Evolutionary conservation across 140 eudicot species (phyloP), one percentile per base, ranked within the genome.

Genomic region (Stevia rebaudiana): DNA sequence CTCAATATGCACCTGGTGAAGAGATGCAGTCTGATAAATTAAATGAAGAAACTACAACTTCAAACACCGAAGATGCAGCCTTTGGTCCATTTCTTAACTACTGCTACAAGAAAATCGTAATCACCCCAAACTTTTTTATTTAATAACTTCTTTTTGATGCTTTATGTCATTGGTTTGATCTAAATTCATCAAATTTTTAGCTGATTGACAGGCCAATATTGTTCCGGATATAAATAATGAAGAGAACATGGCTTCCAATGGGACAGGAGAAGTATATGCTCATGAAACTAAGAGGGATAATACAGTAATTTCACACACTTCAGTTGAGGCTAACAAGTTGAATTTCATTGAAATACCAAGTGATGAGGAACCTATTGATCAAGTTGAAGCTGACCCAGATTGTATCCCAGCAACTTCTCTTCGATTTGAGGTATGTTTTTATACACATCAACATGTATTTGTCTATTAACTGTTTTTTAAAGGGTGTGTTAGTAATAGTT

Each of bases 351-450:
- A 61, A 60, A 64, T 59, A 23, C n/a, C 53, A 33, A 67, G 60
- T 35, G 78, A 66, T 15, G 64, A 18, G 33, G 67, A 70, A 51
- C 59, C 75, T 68, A 56, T 44, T 59, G 74, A 61, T 24, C 65
- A 67, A 71, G 69, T 24, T 77, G 80, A 77, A 68, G 67, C 68
- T 43, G 78, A 68, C 43, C 60, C 69, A 16, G 53, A 70, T 60
- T 76, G 63, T 71, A 59, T 78, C 49, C 73, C 73, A 61, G 41
- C 73, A 18, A 76, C 59, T 69, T 68, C 76, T 68, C 95, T 94
- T 13, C 90, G 97, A 12, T 94, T 94, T 68, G 97, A 86, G 97
- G 99, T 88, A 76, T 63, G 35, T 17, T 23, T 42, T 13, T 3
- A 31, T 37, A 22, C 22, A 18, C 62, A 72, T 23, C 18, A 33